Percentiles rank a stretch among this genome's conserved stretches.
Conservation (phyloP, 2,329 filamentous ascomycete species). For the Lasiodiplodia sp. region DNA sequence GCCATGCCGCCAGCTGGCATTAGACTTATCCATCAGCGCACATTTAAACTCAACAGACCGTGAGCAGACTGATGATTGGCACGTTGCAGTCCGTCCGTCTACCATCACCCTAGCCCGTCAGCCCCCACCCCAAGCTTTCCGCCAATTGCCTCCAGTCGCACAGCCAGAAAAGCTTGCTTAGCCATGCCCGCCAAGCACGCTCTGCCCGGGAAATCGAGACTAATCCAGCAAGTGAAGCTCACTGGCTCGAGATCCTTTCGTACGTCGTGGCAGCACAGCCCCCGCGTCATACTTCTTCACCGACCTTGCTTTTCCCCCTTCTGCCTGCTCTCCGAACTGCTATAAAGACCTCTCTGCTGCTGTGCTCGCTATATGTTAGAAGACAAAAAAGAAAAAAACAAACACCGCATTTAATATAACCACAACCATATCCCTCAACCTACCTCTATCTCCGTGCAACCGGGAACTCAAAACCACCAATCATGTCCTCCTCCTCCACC, state of each 20-base stretch:
- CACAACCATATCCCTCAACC: too few species aligned
- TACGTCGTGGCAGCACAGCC: too few species aligned
- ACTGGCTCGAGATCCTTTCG: too few species aligned
- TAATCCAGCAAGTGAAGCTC: too few species aligned
- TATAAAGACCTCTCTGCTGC: too few species aligned
- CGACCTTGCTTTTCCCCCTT: too few species aligned
- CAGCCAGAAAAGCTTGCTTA: slow-evolving; percentile 1
- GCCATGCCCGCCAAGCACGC: slow-evolving; percentile 6
- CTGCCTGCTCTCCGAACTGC: too few species aligned
- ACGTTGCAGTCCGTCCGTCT: not conserved
- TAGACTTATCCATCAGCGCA: not conserved
- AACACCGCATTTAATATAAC: too few species aligned
- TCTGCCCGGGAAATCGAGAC: not conserved
- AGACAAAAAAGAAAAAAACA: too few species aligned
- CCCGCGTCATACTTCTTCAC: too few species aligned
- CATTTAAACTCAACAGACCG: not conserved
- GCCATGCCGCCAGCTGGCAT: not conserved
- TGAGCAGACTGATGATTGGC: not conserved
- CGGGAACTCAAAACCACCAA: not conserved
- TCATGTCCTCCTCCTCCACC: not conserved
- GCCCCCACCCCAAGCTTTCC: not conserved
- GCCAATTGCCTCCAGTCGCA: slow-evolving; percentile 4
- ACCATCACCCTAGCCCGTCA: not conserved
- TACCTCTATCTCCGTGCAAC: too few species aligned
- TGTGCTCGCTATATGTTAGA: too few species aligned